Percentiles rank a stretch among this genome's conserved stretches.
phyloP scores from a whole-genome alignment of 129 eudicot species.

The Saposhnikovia divaricata region DNA sequence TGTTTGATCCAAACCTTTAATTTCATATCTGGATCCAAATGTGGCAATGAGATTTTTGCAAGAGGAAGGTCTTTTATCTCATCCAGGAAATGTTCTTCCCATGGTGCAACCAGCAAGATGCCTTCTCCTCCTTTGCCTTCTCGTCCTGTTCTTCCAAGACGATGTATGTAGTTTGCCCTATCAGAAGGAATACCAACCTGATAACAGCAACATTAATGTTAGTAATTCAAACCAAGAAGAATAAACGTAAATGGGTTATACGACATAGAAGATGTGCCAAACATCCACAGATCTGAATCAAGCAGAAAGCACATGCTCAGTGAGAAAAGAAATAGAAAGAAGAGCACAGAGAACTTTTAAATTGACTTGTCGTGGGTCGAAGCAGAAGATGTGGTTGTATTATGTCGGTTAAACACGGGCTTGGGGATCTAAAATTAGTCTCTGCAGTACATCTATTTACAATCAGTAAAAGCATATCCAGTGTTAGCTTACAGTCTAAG shows the following conservation, averaged over 20 bases:
- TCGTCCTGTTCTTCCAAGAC: constrained; percentile 90
- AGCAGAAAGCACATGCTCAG: background rate
- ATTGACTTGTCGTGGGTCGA: background rate
- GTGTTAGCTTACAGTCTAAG: background rate
- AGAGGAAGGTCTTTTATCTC: constrained; percentile 72
- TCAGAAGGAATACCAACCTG: constrained; percentile 85
- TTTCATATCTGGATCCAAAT: constrained; percentile 48
- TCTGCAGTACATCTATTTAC: background rate
- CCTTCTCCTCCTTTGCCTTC: constrained; percentile 90
- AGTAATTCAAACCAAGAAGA: background rate
- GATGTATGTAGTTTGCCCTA: constrained; percentile 71
- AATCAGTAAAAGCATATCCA: background rate
- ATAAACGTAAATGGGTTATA: background rate
- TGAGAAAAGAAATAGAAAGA: background rate
- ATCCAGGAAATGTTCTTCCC: constrained; percentile 78
- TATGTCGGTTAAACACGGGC: background rate
- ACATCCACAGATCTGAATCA: background rate
- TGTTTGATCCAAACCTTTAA: constrained; percentile 41
- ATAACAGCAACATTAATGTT: constrained; percentile 11
- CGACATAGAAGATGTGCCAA: background rate
- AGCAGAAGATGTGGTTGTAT: background rate
- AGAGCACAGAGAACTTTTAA: background rate
- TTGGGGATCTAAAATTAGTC: background rate
- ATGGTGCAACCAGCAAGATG: constrained; percentile 71
- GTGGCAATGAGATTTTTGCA: constrained; percentile 43